Evolutionary conservation across 441 rosid genomes (phyloP).

Genomic region (Populus hybrid): DNA sequence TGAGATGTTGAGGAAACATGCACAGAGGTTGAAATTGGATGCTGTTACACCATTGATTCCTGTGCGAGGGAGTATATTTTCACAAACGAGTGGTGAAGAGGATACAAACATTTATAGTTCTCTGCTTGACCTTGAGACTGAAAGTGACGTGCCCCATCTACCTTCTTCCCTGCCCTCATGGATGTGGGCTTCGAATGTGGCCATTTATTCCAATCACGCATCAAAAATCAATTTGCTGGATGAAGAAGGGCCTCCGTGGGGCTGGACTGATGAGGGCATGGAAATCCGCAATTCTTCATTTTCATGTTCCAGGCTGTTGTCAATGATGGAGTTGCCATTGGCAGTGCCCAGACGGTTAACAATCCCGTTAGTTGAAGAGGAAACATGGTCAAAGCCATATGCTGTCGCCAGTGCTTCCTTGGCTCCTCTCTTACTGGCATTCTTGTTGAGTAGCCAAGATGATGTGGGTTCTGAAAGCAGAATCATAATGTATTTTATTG

Average conservation of each 20-base stretch:
- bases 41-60: constrained; percentile 75
- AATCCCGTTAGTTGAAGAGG: constrained; percentile 65
- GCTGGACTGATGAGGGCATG: constrained; percentile 58
- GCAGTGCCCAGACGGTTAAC: constrained; percentile 65
- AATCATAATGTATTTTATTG: constrained; percentile 35
- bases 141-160: constrained; percentile 63
- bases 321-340: constrained; percentile 61
- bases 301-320: constrained; percentile 39
- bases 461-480: constrained; percentile 29
- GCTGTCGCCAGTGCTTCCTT: constrained; percentile 63
- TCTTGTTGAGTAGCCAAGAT: constrained; percentile 55
- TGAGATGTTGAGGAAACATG: constrained; percentile 72
- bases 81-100: constrained; percentile 49
- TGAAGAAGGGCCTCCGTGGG: constrained; percentile 74
- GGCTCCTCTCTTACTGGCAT: constrained; percentile 65
- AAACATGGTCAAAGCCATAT: constrained; percentile 68
- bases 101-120: constrained; percentile 53
- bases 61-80: constrained; percentile 60
- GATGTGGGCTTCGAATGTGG: constrained; percentile 97
- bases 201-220: constrained; percentile 70
- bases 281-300: constrained; percentile 23
- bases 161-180: constrained; percentile 73
- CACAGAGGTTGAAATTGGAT: constrained; percentile 56
- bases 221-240: constrained; percentile 39
- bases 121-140: constrained; percentile 60